Evolutionary conservation across 2,329 filamentous ascomycete genomes (phyloP).

Genomic region (Scedosporium apiospermum): DNA sequence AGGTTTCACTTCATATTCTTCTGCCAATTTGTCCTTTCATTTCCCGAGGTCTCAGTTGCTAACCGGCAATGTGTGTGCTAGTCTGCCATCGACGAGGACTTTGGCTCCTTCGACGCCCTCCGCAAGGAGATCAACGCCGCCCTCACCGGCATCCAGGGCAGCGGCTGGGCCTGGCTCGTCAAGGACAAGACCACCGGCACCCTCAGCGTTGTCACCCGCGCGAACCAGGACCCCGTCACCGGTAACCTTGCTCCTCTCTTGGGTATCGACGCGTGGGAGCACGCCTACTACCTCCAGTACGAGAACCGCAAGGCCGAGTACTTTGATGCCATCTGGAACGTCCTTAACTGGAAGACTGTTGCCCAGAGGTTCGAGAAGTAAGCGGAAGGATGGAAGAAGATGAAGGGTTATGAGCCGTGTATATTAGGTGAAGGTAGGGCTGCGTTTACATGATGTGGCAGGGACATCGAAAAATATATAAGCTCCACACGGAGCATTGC

Average conservation of each 20-base stretch:
- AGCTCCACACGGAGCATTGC: too few relatives aligned
- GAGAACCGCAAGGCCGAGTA: slow-evolving; percentile 96
- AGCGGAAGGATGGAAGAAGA: slow-evolving; percentile 8
- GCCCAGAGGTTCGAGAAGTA: slow-evolving; percentile 60
- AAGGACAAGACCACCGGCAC: slow-evolving; percentile 56
- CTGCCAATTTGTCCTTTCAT: background rate
- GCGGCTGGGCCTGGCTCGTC: slow-evolving; percentile 85
- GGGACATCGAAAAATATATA: too few relatives aligned
- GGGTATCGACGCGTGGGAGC: slow-evolving; percentile 92
- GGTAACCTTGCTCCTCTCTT: slow-evolving; percentile 75
- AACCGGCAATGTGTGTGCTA: slow-evolving; percentile 12
- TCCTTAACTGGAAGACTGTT: slow-evolving; percentile 90
- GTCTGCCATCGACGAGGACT: slow-evolving; percentile 54
- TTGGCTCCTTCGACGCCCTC: slow-evolving; percentile 56
- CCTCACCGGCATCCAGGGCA: slow-evolving; percentile 71
- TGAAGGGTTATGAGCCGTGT: background rate
- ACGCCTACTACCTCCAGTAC: slow-evolving; percentile 93
- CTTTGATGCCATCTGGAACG: slow-evolving; percentile 88
- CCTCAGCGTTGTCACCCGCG: slow-evolving; percentile 57
- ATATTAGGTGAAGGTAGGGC: background rate
- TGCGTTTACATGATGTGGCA: too few relatives aligned
- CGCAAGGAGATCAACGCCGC: slow-evolving; percentile 58
- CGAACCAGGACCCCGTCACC: slow-evolving; percentile 84
- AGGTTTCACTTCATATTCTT: slow-evolving; percentile 5
- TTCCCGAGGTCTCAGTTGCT: background rate